These are phyloP conservation scores for Ascochyta koolunga DNA, from an alignment of 2,329 filamentous ascomycete species.

Conservation along the genomic window DNA sequence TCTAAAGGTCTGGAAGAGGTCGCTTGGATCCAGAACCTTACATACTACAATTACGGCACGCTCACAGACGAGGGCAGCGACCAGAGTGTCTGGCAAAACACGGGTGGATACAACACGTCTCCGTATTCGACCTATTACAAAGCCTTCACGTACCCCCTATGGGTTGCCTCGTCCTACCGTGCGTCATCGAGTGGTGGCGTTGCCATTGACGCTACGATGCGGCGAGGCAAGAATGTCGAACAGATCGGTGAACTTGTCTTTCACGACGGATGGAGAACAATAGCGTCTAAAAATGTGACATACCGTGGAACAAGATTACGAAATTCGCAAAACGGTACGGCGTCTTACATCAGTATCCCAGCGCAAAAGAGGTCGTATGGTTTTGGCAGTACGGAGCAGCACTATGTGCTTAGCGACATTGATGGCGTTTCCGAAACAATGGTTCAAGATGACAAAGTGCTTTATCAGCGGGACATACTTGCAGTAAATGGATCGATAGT, in stretches of 20 bases:
- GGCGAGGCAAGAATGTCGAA: constrained; percentile 56
- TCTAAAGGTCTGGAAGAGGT: constrained; percentile 51
- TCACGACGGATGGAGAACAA: constrained; percentile 66
- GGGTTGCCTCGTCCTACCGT: constrained; percentile 60
- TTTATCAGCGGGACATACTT: constrained; percentile 65
- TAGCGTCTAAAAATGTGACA: constrained; percentile 34
- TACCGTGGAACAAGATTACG: constrained; percentile 51
- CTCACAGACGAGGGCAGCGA: constrained; percentile 62
- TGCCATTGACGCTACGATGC: constrained; percentile 56
- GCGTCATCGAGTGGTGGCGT: constrained; percentile 50
- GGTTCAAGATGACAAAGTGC: constrained; percentile 35
- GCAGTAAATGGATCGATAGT: constrained; percentile 62
- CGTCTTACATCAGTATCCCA: constrained; percentile 58
- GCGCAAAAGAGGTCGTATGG: constrained; percentile 57
- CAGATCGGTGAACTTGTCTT: constrained; percentile 59
- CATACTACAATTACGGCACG: constrained; percentile 61
- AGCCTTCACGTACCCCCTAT: constrained; percentile 66
- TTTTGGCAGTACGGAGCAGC: constrained; percentile 63
- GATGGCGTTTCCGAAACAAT: constrained; percentile 19
- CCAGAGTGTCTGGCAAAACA: constrained; percentile 60
- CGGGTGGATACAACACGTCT: constrained; percentile 55
- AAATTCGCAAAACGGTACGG: constrained; percentile 65
- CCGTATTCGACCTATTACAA: constrained; percentile 45
- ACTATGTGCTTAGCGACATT: constrained; percentile 61
- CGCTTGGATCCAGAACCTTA: constrained; percentile 65